Conservation (phyloP, 2,329 filamentous ascomycete species). For the Lasiodiplodia citricola region DNA sequence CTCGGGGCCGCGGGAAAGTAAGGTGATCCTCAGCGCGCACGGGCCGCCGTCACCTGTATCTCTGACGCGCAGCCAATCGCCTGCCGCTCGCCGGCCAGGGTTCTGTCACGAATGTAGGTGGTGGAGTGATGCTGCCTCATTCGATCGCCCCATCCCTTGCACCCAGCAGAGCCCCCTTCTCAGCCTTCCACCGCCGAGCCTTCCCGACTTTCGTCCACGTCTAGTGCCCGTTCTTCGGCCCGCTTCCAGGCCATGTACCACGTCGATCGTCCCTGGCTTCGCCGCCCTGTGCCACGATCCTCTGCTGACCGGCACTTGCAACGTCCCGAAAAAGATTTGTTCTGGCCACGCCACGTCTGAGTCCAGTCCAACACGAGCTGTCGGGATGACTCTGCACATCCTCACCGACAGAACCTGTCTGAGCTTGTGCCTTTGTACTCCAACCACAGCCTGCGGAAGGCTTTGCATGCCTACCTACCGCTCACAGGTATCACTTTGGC, state of each 20-base stretch:
- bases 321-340: not conserved
- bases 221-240: slow-evolving; percentile 1
- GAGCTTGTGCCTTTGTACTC: not conserved
- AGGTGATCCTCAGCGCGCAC: slow-evolving; percentile 10
- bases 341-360: slow-evolving; percentile 4
- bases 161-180: not conserved
- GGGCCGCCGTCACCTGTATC: not conserved
- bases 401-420: not conserved
- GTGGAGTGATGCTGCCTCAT: not conserved
- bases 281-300: slow-evolving; percentile 8
- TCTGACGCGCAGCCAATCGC: not conserved
- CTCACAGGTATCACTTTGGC: not conserved
- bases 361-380: not conserved
- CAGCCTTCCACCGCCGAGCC: not conserved
- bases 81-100: not conserved
- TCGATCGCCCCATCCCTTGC: not conserved
- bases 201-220: slow-evolving; percentile 3
- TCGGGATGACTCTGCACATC: not conserved
- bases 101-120: not conserved
- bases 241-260: not conserved
- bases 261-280: not conserved
- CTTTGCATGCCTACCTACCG: not conserved
- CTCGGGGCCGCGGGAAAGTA: slow-evolving; percentile 10
- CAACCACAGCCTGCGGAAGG: not conserved
- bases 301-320: slow-evolving; percentile 12